Conservation (phyloP, 2,329 filamentous ascomycete species). For the Zelopaecilomyces penicillatus region DNA sequence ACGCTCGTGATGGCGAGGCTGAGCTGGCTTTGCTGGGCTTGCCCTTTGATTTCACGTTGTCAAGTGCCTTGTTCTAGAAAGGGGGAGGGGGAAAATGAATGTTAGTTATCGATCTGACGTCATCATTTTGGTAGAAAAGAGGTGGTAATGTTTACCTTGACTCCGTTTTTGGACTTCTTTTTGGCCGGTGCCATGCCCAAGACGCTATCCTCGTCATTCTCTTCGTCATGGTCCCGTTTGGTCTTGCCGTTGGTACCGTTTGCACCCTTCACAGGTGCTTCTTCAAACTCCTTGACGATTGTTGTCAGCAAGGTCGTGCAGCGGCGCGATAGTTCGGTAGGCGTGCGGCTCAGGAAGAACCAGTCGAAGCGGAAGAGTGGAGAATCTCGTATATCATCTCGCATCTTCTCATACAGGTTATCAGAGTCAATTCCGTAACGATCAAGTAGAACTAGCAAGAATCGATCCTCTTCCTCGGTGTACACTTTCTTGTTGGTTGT, state of each 20-base stretch:
- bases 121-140: slow-evolving; percentile 1
- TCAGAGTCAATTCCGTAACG: slow-evolving; percentile 88
- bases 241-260: slow-evolving; percentile 59
- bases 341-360: slow-evolving; percentile 96
- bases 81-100: background rate
- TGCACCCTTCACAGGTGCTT: slow-evolving; percentile 42
- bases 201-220: slow-evolving; percentile 75
- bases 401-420: slow-evolving; percentile 81
- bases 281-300: slow-evolving; percentile 90
- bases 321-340: slow-evolving; percentile 82
- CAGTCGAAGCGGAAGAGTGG: slow-evolving; percentile 97
- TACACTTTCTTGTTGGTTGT: slow-evolving; percentile 99
- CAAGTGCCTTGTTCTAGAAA: slow-evolving; percentile 80
- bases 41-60: slow-evolving; percentile 73
- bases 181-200: slow-evolving; percentile 77
- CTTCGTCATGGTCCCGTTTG: slow-evolving; percentile 70
- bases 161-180: slow-evolving; percentile 86
- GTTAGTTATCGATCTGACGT: background rate
- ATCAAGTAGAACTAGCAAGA: slow-evolving; percentile 87
- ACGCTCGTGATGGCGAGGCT: slow-evolving; percentile 71
- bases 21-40: slow-evolving; percentile 64
- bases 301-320: slow-evolving; percentile 93
- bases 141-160: slow-evolving; percentile 55
- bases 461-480: slow-evolving; percentile 95
- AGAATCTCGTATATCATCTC: slow-evolving; percentile 93